Percentiles rank a stretch among this genome's conserved stretches.
phyloP scores from a whole-genome alignment of 306 rosid species.

The Quercus berberidifolia region DNA sequence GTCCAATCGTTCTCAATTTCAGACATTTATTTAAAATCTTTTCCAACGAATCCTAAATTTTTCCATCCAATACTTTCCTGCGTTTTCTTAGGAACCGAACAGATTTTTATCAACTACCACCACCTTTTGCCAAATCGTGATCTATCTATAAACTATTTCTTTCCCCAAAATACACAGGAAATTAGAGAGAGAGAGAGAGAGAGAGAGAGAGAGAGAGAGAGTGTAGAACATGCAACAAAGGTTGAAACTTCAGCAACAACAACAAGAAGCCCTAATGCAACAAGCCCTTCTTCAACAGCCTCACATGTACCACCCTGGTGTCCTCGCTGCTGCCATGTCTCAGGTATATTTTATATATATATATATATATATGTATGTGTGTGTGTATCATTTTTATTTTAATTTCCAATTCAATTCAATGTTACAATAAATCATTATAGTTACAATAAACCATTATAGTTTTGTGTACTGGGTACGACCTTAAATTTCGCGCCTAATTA shows the following conservation, averaged over 20 bases:
- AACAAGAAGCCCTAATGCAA: slow-evolving; percentile 53
- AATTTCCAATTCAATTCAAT: background rate
- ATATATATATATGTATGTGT: background rate
- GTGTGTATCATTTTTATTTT: background rate
- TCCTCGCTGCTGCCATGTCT: slow-evolving; percentile 72
- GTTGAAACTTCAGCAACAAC: slow-evolving; percentile 46
- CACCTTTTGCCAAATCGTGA: slow-evolving; percentile 1
- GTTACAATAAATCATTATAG: too few species aligned
- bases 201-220: background rate
- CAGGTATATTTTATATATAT: slow-evolving; percentile 28
- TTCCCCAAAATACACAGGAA: background rate
- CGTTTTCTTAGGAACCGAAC: slow-evolving; percentile 23
- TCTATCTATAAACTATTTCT: slow-evolving; percentile 9
- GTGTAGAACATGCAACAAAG: slow-evolving; percentile 62
- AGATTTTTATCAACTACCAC: background rate
- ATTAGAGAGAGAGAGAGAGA: background rate
- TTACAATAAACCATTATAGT: too few species aligned
- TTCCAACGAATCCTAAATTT: background rate
- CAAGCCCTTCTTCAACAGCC: slow-evolving; percentile 78
- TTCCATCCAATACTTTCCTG: background rate
- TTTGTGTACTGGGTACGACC: too few species aligned
- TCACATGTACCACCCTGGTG: slow-evolving; percentile 73
- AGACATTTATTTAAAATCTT: too few species aligned
- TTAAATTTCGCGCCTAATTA: background rate
- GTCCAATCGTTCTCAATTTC: background rate